phyloP scores from a whole-genome alignment of 768 basidiomycete species.

The Hydnum rufescens region DNA sequence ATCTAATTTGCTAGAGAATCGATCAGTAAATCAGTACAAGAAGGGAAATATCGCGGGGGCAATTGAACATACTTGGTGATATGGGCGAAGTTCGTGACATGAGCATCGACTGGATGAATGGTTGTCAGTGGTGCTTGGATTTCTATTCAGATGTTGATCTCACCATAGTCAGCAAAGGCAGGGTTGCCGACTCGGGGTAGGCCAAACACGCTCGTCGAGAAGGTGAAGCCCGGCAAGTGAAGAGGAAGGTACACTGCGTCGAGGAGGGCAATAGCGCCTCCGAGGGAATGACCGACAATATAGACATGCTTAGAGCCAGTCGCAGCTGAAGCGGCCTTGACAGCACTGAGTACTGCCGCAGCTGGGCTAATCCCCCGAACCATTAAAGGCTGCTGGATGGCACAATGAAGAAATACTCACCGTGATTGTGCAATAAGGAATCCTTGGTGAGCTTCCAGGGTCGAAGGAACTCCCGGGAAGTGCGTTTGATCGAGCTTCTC shows the following conservation, averaged over 20 bases:
- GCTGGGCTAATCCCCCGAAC: slow-evolving; percentile 13
- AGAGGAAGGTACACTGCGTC: slow-evolving; percentile 24
- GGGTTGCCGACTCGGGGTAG: slow-evolving; percentile 13
- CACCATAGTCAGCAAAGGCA: slow-evolving; percentile 4
- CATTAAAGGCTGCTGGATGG: background rate
- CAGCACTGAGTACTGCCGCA: slow-evolving; percentile 15
- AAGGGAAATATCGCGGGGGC: background rate
- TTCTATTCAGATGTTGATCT: background rate
- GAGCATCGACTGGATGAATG: slow-evolving; percentile 6
- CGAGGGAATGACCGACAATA: slow-evolving; percentile 23
- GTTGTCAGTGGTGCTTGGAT: background rate
- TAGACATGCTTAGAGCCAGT: slow-evolving; percentile 15
- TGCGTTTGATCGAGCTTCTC: slow-evolving; percentile 24
- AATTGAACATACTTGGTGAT: slow-evolving; percentile 21
- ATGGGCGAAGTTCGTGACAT: slow-evolving; percentile 1
- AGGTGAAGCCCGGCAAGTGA: slow-evolving; percentile 20
- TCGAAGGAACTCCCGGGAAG: slow-evolving; percentile 33
- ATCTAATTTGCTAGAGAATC: background rate
- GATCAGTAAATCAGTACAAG: background rate
- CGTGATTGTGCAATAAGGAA: slow-evolving; percentile 16
- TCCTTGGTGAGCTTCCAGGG: slow-evolving; percentile 27
- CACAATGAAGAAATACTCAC: background rate
- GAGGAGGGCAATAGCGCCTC: slow-evolving; percentile 21
- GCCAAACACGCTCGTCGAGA: slow-evolving; percentile 20
- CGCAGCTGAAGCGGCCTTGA: slow-evolving; percentile 13